Percentiles rank a stretch among this genome's conserved stretches.
These are phyloP conservation scores for Eustoma russellianum DNA, from an alignment of 257 asterid species.

Conservation along the genomic window DNA sequence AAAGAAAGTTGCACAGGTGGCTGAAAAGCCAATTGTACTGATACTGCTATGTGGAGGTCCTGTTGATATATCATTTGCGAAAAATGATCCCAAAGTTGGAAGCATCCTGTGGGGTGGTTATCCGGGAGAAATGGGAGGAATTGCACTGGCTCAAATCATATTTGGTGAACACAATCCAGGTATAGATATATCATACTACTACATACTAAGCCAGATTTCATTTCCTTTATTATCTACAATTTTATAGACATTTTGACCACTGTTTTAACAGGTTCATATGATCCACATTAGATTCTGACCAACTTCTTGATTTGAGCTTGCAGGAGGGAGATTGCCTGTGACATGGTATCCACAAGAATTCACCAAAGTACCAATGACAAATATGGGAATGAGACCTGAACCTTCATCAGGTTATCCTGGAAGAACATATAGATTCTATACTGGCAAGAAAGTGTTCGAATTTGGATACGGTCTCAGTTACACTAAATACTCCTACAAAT, in stretches of 20 bases:
- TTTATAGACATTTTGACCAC: background rate
- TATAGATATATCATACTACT: background rate
- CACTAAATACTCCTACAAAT: constrained; percentile 33
- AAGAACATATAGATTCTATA: constrained; percentile 63
- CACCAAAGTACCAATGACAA: constrained; percentile 46
- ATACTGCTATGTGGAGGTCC: constrained; percentile 59
- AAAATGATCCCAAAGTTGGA: constrained; percentile 35
- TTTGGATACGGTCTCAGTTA: constrained; percentile 72
- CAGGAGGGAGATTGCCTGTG: constrained; percentile 61
- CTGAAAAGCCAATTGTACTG: constrained; percentile 37
- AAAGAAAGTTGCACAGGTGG: constrained; percentile 29
- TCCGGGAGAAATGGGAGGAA: constrained; percentile 72
- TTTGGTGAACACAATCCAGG: constrained; percentile 64
- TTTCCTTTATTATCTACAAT: background rate
- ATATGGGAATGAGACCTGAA: constrained; percentile 71
- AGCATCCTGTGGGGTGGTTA: constrained; percentile 71
- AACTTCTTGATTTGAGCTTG: constrained; percentile 1
- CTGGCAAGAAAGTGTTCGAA: constrained; percentile 48
- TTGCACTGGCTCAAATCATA: constrained; percentile 43
- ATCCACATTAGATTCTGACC: background rate
- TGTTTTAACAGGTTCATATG: background rate
- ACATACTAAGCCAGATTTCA: too few species aligned
- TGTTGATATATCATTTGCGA: constrained; percentile 60
- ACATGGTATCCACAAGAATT: constrained; percentile 71
- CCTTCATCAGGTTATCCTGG: constrained; percentile 57